Evolutionary conservation across 306 rosid species (phyloP).

Genomic region (Ziziphus jujuba): DNA sequence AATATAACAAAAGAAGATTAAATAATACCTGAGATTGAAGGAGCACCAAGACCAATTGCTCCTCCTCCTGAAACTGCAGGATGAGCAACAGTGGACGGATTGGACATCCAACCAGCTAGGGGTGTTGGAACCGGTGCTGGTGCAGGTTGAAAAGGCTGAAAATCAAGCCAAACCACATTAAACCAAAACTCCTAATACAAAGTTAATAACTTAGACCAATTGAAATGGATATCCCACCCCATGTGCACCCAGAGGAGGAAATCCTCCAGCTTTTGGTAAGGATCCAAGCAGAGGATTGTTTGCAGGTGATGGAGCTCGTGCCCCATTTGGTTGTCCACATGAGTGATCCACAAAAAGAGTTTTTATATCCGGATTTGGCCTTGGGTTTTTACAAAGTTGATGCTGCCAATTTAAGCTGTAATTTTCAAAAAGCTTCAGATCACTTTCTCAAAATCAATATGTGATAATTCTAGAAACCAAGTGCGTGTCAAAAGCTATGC

Average conservation of each 20-base stretch:
- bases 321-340: constrained; percentile 96
- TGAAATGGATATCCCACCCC: constrained; percentile 60
- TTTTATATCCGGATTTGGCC: constrained; percentile 99
- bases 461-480: not conserved
- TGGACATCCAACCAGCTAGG: constrained; percentile 99
- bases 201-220: constrained; percentile 19
- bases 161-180: constrained; percentile 22
- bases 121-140: constrained; percentile 82
- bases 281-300: constrained; percentile 82
- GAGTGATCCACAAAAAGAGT: constrained; percentile 98
- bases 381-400: constrained; percentile 93
- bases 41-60: constrained; percentile 93
- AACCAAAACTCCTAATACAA: constrained; percentile 12
- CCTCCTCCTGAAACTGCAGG: constrained; percentile 89
- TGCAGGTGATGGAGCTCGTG: constrained; percentile 98
- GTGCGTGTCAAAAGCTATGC: not conserved
- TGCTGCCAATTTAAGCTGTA: constrained; percentile 99
- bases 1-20: constrained; percentile 23
- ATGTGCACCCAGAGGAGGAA: constrained; percentile 94
- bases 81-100: constrained; percentile 85
- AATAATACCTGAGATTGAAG: constrained; percentile 82
- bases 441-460: not conserved
- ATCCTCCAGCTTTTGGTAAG: constrained; percentile 91
- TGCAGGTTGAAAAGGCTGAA: constrained; percentile 91
- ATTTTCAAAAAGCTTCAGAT: constrained; percentile 29